phyloP scores from a whole-genome alignment of 1,284 basidiomycete species.

The Rhodotorula glutinis region DNA sequence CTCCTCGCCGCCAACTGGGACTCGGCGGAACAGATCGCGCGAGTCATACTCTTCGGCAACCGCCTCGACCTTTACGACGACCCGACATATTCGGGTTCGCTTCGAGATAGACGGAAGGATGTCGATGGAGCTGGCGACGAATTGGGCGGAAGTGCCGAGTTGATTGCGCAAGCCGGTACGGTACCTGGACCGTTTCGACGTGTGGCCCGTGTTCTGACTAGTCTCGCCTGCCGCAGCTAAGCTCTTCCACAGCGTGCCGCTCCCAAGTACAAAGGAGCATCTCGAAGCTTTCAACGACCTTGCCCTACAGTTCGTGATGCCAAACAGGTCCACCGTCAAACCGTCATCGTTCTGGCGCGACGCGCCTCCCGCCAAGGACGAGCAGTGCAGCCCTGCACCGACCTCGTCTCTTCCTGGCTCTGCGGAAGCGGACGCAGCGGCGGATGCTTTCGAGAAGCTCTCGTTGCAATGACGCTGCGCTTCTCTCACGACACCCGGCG shows the following conservation, averaged over 20 bases:
- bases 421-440: not conserved
- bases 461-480: not conserved
- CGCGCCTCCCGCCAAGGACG: no score
- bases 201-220: no score
- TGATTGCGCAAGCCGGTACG: constrained; percentile 21
- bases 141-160: constrained; percentile 14
- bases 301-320: constrained; percentile 32
- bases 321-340: not conserved
- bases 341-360: not conserved
- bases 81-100: constrained; percentile 28
- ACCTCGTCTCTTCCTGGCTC: no score
- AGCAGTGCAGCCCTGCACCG: no score
- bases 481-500: no score
- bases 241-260: constrained; percentile 24
- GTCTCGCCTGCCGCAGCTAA: constrained; percentile 2
- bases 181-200: no score
- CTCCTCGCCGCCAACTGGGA: constrained; percentile 36
- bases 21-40: constrained; percentile 1
- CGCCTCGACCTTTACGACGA: constrained; percentile 41
- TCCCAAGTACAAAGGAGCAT: constrained; percentile 30
- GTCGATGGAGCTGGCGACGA: constrained; percentile 4
- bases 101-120: not conserved
- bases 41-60: constrained; percentile 39
- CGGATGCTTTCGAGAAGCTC: not conserved
- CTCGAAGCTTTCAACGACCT: constrained; percentile 39